A percentile compares a stretch with the other conserved stretches of the same genome.
Conservation (phyloP, 179 eudicot species). For the Silene coronaria region DNA sequence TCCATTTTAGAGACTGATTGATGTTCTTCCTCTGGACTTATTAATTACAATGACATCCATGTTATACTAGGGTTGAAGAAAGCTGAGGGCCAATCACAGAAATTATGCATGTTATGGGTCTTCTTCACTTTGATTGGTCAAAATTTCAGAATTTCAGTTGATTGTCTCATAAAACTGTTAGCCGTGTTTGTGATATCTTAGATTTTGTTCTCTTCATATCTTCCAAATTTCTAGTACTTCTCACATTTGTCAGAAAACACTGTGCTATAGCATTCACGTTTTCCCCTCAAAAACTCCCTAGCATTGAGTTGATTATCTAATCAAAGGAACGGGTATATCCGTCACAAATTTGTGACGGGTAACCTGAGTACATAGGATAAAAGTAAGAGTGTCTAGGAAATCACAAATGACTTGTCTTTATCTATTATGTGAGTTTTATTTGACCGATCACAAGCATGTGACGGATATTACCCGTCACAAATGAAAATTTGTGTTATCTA, state of each 20-base stretch:
- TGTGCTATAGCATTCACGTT: background rate
- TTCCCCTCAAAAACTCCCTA: background rate
- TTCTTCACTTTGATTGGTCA: background rate
- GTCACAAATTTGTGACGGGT: too few species aligned
- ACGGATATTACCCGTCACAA: too few species aligned
- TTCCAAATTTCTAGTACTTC: background rate
- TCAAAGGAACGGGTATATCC: too few species aligned
- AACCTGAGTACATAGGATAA: too few species aligned
- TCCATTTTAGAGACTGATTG: too few species aligned
- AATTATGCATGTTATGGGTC: background rate
- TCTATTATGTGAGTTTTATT: too few species aligned
- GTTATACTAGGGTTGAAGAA: conserved; percentile 11
- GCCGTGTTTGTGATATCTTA: background rate
- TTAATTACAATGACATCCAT: conserved; percentile 16
- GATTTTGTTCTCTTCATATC: conserved; percentile 12
- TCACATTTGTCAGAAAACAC: background rate
- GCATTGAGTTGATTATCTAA: background rate
- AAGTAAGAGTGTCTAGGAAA: too few species aligned
- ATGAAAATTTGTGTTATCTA: too few species aligned
- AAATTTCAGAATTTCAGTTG: background rate
- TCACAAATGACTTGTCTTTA: too few species aligned
- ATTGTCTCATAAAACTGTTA: background rate
- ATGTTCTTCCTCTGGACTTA: too few species aligned
- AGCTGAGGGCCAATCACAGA: conserved; percentile 3
- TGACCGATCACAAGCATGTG: too few species aligned